Conservation (phyloP, 768 basidiomycete species). For the Calvatia gigantea region DNA sequence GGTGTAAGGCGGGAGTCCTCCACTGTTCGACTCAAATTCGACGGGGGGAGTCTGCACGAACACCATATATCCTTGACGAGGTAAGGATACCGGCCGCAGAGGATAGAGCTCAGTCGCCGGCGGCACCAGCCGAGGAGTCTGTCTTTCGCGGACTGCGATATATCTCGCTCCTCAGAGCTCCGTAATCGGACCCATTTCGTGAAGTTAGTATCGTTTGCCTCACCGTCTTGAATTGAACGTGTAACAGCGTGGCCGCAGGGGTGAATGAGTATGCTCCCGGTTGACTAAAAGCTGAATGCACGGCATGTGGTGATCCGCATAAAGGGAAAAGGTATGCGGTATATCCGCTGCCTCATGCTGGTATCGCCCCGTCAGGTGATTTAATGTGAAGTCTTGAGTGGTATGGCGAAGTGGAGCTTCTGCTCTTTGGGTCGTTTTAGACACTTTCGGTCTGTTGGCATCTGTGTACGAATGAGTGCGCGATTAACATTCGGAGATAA, state of each 20-base stretch:
- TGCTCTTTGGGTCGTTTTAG: background rate
- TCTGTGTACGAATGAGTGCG: background rate
- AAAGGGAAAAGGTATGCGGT: background rate
- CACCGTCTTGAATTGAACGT: background rate
- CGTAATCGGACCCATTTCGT: slow-evolving; percentile 1
- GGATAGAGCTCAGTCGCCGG: background rate
- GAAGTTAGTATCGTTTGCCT: background rate
- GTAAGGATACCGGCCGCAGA: background rate
- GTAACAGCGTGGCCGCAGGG: background rate
- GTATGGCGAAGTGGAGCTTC: background rate
- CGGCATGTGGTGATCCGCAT: background rate
- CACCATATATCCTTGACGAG: background rate
- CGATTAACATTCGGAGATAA: background rate
- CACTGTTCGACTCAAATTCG: too few species aligned
- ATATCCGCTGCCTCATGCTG: background rate
- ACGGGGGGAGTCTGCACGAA: slow-evolving; percentile 8
- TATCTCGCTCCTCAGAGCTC: background rate
- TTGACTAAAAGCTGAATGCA: background rate
- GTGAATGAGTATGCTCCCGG: background rate
- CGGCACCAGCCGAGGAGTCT: background rate
- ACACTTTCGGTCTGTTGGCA: background rate
- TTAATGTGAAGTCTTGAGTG: background rate
- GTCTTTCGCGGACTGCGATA: background rate
- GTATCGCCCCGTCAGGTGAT: background rate
- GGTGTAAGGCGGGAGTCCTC: background rate